Evolutionary conservation across 2,329 filamentous ascomycete species (phyloP), one percentile per base, ranked within the genome.

Genomic region (Fusarium cyanostomum): DNA sequence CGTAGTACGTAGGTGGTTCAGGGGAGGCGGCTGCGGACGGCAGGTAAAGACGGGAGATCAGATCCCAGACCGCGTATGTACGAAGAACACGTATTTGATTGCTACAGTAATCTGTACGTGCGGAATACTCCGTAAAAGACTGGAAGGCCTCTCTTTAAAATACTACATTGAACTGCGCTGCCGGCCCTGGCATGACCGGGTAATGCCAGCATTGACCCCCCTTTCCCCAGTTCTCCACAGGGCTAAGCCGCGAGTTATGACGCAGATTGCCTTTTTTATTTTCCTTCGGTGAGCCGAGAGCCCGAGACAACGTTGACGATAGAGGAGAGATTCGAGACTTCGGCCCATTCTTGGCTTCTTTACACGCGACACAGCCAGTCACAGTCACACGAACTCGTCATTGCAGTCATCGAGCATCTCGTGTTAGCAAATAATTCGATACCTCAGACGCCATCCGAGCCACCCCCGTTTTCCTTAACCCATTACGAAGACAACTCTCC

Each of bases 401-500:
- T 34, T 45, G 30, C 35, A 13, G 44, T n/a, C 24, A 34, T 46
- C 24, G 11, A 35, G 21, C 13, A 24, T 56, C 34, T 16, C 46
- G 16, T 55, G 18, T 39, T 27, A n/a, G 38, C 16, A 16, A 46
- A 38, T 26, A 34, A 16, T 51, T 59, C 44, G 45, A 56, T 59
- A 49, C 54, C 53, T 15, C 28, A 37, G 38, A 61, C 52, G 52
- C 61, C 44, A 55, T 38, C 51, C 34, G n/a, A 55, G 28, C 21
- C 26, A 42, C 24, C 59, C 59, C 27, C 60, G 45, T 39, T 65
- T 65, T 52, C 39, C 49, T 43, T 35, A 39, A 31, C 46, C 42
- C 43, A 44, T 53, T 66, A 52, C 34, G 28, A 28, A 50, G 21
- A 51, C 50, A 57, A 44, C 56, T 64, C 43, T 43, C 58, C 62